phyloP scores from a whole-genome alignment of 129 eudicot species.

The Lonicera japonica region DNA sequence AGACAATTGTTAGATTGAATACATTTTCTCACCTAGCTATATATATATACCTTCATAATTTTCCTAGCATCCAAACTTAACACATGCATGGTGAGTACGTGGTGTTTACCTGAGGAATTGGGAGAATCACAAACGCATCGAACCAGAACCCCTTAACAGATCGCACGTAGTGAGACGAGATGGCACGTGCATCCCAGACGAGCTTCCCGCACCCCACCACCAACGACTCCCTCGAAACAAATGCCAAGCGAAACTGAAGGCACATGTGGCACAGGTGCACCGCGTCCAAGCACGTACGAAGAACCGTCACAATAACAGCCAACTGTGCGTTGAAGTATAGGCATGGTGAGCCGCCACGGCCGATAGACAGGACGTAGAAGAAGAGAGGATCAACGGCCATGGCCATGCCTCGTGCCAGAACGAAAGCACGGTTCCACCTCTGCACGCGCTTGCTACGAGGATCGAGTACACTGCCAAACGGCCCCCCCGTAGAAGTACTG shows the following conservation, averaged over 20 bases:
- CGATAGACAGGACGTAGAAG: constrained; percentile 47
- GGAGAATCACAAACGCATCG: constrained; percentile 48
- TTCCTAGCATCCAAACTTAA: too few species aligned
- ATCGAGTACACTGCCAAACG: constrained; percentile 37
- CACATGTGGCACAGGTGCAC: constrained; percentile 43
- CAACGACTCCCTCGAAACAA: constrained; percentile 51
- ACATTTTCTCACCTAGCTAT: too few species aligned
- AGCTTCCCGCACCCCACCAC: constrained; percentile 59
- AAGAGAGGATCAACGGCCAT: constrained; percentile 57
- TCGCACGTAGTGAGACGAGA: constrained; percentile 32
- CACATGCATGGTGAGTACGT: too few species aligned
- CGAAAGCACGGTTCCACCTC: constrained; percentile 36
- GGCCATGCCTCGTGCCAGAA: constrained; percentile 51
- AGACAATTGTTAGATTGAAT: too few species aligned
- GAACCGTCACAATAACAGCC: constrained; percentile 28
- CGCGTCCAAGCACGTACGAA: constrained; percentile 48
- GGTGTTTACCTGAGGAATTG: constrained; percentile 46
- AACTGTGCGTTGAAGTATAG: constrained; percentile 40
- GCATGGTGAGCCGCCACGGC: constrained; percentile 39
- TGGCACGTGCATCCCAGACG: constrained; percentile 51
- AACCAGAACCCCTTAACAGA: constrained; percentile 56
- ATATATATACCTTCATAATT: too few species aligned
- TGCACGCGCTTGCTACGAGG: constrained; percentile 49
- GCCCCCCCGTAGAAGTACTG: too few species aligned
- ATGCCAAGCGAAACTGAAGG: constrained; percentile 55